Base-by-base conservation (phyloP, 768 basidiomycete species). In the Multifurca ochricompacta region DNA sequence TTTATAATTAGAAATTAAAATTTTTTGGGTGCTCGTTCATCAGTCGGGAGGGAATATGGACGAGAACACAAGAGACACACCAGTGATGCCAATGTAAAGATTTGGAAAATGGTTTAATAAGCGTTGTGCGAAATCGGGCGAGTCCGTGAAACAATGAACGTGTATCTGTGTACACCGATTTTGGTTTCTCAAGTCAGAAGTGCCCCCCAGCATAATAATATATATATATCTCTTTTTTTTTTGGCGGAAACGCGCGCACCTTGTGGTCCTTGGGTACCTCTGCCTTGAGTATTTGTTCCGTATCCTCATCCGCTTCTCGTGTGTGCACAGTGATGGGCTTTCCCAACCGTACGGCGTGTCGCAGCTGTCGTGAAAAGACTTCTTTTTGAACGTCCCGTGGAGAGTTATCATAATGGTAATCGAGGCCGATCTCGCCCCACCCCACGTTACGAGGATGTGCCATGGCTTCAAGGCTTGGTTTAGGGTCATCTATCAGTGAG, bases 281-380 rank as follows among this genome's bases (percentile, higher is more conserved):
- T n/a, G 75, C 77, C 61, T 85, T 91, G 54, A 94, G 61, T 45
- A 93, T 88, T 3, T 76, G 68, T 61, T 87, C 86, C 0, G 87
- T 87, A 62, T 93, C 91, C 4, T 77, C 82, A 50, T 93, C 87
- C 0, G 91, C 91, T 63, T 91, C 87, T 3, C 91, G 77, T 0
- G 90, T 91, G 63, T 93, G 91, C 41, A 92, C 89, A 1, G 88
- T 91, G 27, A 93, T 70, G 0, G 91, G 81, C 63, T 93, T 93
- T 3, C 76, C 74, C 1, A 89, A 73, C 16, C 70, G 68, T 5
- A 92, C 77, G 0, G 90, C 89, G 1, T 76, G 77, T 14, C 72
- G 71, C 6, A 92, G 76, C 66, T 93, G 91, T 8, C 83, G 72
- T 1, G 69, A 66, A 46, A 93, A 83, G 10, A 90, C 80, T 0